Conservation (phyloP, 768 basidiomycete species). For the Collybiopsis confluens region DNA sequence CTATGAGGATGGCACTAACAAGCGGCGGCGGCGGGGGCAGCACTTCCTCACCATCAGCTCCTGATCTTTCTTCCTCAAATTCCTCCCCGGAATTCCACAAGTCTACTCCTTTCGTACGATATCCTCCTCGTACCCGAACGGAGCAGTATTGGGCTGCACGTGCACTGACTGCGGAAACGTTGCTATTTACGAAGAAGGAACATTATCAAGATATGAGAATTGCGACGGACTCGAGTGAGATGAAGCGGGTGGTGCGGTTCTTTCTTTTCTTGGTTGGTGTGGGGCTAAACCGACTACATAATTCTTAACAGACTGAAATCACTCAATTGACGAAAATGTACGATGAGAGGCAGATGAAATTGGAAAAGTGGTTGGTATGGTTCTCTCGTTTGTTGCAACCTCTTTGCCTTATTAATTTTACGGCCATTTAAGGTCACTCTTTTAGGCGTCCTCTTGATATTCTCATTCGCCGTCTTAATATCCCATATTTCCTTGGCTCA, state of each 20-base stretch:
- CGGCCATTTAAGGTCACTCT: conserved; percentile 9
- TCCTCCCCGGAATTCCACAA: neutral
- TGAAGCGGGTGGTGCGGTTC: conserved; percentile 43
- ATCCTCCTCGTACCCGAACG: conserved; percentile 9
- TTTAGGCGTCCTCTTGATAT: conserved; percentile 22
- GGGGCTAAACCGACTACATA: neutral
- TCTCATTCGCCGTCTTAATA: conserved; percentile 30
- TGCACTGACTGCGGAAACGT: conserved; percentile 60
- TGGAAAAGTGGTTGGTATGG: conserved; percentile 50
- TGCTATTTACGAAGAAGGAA: conserved; percentile 42
- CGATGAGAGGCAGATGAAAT: conserved; percentile 41
- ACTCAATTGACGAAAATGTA: conserved; percentile 33
- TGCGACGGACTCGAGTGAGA: conserved; percentile 36
- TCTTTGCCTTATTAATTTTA: neutral
- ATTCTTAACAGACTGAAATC: conserved; percentile 40
- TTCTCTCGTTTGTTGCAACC: neutral
- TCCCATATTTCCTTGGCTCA: conserved; percentile 27
- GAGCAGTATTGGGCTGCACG: conserved; percentile 71
- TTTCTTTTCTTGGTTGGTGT: neutral
- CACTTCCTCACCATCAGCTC: neutral
- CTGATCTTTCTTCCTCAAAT: neutral
- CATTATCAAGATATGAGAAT: conserved; percentile 48
- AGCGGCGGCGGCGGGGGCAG: no score
- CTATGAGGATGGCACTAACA: neutral
- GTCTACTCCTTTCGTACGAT: neutral